Evolutionary conservation across 345 rosid genomes (phyloP).

Genomic region (Viola odorata): DNA sequence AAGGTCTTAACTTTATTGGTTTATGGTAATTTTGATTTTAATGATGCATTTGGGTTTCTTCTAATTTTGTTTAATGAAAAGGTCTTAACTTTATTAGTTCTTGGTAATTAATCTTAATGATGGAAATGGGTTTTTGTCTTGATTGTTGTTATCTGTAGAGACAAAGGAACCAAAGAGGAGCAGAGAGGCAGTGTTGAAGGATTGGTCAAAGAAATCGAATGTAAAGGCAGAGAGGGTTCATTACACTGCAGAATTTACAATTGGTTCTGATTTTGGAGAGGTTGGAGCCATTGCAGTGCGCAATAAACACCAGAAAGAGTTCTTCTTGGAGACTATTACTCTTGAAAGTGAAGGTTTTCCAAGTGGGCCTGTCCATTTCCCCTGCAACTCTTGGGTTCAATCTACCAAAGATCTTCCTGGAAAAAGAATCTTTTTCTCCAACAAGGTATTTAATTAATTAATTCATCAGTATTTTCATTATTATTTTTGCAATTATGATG

Average conservation of each 20-base stretch:
- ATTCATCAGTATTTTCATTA: no score
- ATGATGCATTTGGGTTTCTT: no score
- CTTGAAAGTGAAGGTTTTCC: constrained; percentile 92
- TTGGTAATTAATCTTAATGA: no score
- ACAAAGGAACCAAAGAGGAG: constrained; percentile 81
- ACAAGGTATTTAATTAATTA: constrained; percentile 45
- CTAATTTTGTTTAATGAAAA: no score
- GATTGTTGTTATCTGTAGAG: constrained; percentile 29
- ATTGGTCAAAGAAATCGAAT: constrained; percentile 81
- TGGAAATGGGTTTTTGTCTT: neutral
- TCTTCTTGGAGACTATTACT: constrained; percentile 77
- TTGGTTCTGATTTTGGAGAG: constrained; percentile 64
- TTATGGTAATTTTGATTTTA: no score
- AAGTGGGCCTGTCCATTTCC: constrained; percentile 78
- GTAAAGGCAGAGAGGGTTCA: constrained; percentile 77
- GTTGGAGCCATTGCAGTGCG: constrained; percentile 86
- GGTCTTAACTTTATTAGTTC: no score
- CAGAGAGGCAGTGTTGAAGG: constrained; percentile 58
- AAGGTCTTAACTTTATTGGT: no score
- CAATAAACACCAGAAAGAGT: constrained; percentile 88
- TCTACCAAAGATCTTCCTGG: constrained; percentile 55
- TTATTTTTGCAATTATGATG: no score
- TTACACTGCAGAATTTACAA: constrained; percentile 73
- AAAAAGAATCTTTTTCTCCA: constrained; percentile 74
- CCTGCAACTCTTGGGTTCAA: constrained; percentile 96